phyloP scores from a whole-genome alignment of 208 protist species.

The Trypanosoma scelopori region DNA sequence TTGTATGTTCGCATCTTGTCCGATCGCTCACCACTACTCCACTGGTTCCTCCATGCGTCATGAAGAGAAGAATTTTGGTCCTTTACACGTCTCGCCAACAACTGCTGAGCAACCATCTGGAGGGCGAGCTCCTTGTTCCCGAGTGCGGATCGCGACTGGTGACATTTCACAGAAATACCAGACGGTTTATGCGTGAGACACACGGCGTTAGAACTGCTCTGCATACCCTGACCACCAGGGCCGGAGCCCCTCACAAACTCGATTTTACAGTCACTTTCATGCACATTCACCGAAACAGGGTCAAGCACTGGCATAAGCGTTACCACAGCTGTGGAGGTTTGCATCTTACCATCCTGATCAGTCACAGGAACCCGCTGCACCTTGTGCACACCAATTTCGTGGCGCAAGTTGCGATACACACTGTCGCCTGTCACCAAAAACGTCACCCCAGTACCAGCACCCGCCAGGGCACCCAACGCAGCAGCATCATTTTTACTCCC shows the following conservation, averaged over 20 bases:
- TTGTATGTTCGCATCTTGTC: slow-evolving; percentile 93
- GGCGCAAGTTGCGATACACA: slow-evolving; percentile 79
- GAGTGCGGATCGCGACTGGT: slow-evolving; percentile 83
- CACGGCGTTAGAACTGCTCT: slow-evolving; percentile 88
- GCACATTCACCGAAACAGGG: slow-evolving; percentile 84
- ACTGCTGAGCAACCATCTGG: slow-evolving; percentile 84
- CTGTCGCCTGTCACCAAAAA: slow-evolving; percentile 61
- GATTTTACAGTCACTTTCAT: slow-evolving; percentile 85
- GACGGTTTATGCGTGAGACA: slow-evolving; percentile 85
- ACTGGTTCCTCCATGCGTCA: slow-evolving; percentile 78
- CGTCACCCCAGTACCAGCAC: slow-evolving; percentile 22
- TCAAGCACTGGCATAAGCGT: slow-evolving; percentile 87
- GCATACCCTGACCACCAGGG: slow-evolving; percentile 89
- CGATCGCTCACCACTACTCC: slow-evolving; percentile 87
- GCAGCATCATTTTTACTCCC: slow-evolving; percentile 16
- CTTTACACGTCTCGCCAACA: slow-evolving; percentile 59
- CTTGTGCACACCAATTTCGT: slow-evolving; percentile 91
- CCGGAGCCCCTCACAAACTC: slow-evolving; percentile 87
- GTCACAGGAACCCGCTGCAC: slow-evolving; percentile 91
- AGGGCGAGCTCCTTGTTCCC: slow-evolving; percentile 89
- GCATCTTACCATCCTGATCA: slow-evolving; percentile 87
- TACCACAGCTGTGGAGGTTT: slow-evolving; percentile 87
- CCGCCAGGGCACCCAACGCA: slow-evolving; percentile 5
- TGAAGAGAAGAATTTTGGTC: slow-evolving; percentile 77
- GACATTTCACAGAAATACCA: slow-evolving; percentile 90